Evolutionary conservation across 2,329 filamentous ascomycete species (phyloP).

Genomic region (Colletotrichum sp.): DNA sequence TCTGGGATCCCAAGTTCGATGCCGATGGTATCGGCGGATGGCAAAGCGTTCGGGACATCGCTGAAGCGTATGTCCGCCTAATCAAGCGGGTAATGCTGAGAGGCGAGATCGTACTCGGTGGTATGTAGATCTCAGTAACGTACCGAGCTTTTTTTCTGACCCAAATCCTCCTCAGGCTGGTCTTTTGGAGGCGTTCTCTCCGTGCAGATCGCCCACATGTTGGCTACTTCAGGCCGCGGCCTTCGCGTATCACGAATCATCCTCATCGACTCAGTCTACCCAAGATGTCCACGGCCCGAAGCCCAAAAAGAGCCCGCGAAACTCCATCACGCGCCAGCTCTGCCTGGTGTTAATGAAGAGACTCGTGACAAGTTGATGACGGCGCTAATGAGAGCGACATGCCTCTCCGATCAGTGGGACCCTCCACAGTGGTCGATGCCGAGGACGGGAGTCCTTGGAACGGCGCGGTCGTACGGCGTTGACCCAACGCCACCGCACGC

Average conservation of each 20-base stretch:
- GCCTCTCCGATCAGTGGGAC: conserved; percentile 7
- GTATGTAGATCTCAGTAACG: not conserved
- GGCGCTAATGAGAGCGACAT: conserved; percentile 11
- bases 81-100: conserved; percentile 15
- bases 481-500: not conserved
- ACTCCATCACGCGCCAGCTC: not conserved
- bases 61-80: conserved; percentile 9
- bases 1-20: conserved; percentile 16
- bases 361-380: conserved; percentile 12
- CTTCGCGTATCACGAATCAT: conserved; percentile 10
- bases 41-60: conserved; percentile 5
- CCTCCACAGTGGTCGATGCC: not conserved
- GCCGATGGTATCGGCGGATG: conserved; percentile 11
- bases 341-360: conserved; percentile 1
- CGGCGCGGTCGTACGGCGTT: not conserved
- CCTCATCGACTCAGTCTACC: conserved; percentile 14
- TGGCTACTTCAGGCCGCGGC: conserved; percentile 4
- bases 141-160: accelerated
- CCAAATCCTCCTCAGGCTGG: not conserved
- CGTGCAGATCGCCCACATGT: conserved; percentile 4
- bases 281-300: not conserved
- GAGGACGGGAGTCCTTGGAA: not conserved
- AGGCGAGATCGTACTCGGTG: conserved; percentile 6
- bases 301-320: conserved; percentile 13
- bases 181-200: conserved; percentile 8